Base-by-base conservation (phyloP, 2,329 filamentous ascomycete genomes). In the Didymella lethalis region DNA sequence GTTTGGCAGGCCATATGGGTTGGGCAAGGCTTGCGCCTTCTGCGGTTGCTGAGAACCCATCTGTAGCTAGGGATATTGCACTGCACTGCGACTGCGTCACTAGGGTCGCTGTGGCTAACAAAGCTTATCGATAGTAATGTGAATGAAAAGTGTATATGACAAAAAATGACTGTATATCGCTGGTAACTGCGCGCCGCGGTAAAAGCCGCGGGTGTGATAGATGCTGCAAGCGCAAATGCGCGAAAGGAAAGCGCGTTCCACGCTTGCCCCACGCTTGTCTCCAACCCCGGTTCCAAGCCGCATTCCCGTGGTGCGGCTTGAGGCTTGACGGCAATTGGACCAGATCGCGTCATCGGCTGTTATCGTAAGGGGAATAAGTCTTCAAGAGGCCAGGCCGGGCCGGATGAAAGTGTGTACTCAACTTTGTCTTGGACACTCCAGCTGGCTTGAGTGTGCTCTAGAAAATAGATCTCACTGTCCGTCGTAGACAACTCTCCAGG, bases 41-140 rank as follows among this genome's bases (percentile, higher is more conserved):
- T 68, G 64, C 25, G 62, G 59, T 52, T 63, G 63, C 60, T 68
- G 67, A 23, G 64, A 64, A 16, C 63, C 59, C 71, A 74, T 74
- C 45, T 51, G 20, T 63, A 61, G 62, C 59, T 54, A 54, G 44
- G 53, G 31, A 52, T 55, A 31, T 12, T 36, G 54, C 51, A 56
- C 44, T 46, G 12, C 29, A 31, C 36, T 34, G 54, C 14, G 38
- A 49, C 32, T 29, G 47, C 47, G 20, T 10, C 48, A 48, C 56
- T 43, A 48, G 52, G 43, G 23, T 36, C 53, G 54, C 34, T 54
- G 44, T 4, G 48, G 44, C 16, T 12, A 44, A 16, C 29, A 8
- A 11, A 14, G 31, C 5, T 31, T 43, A 16, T 29, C 29, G 23
- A 44, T 14, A 16, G 28, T 10, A 18, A 43, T 29, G 34, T 34